phyloP scores from a whole-genome alignment of 768 basidiomycete species.

The Crepidotus variabilis region DNA sequence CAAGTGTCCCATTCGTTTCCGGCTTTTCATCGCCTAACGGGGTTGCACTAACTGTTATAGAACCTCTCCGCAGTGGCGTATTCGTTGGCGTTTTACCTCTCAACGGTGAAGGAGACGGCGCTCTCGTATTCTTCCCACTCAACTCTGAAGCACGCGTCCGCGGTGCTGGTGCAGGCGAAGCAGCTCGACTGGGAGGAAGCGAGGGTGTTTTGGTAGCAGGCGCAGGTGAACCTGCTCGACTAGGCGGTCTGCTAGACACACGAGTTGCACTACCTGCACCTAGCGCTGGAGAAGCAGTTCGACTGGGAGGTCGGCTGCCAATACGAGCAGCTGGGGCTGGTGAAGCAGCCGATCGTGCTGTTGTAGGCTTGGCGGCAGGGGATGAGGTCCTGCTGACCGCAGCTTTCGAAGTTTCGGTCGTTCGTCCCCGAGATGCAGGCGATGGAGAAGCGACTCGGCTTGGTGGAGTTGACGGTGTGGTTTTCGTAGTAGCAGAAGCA shows the following conservation, averaged over 20 bases:
- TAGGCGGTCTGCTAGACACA: slow-evolving; percentile 1
- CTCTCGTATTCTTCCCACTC: neutral
- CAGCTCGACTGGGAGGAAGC: neutral
- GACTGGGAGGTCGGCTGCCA: neutral
- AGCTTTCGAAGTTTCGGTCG: neutral
- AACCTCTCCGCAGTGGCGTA: slow-evolving; percentile 4
- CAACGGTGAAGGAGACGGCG: slow-evolving; percentile 34
- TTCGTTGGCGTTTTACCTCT: slow-evolving; percentile 7
- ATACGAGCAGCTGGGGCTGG: neutral
- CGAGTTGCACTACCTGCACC: neutral
- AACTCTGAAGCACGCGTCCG: slow-evolving; percentile 3
- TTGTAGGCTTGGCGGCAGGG: neutral
- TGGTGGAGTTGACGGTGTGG: neutral
- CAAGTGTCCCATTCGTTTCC: neutral
- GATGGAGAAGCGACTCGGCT: slow-evolving; percentile 1
- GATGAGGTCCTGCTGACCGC: neutral
- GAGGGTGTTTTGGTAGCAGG: neutral
- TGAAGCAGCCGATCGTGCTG: neutral
- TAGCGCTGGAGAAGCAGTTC: neutral
- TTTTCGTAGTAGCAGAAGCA: neutral
- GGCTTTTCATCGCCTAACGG: neutral
- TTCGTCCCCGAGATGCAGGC: neutral
- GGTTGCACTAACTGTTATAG: neutral
- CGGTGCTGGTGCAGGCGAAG: slow-evolving; percentile 1
- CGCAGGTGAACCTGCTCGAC: slow-evolving; percentile 3